Conservation (phyloP, 192 early-diverging fungal species). For the Cetraspora pellucida region DNA sequence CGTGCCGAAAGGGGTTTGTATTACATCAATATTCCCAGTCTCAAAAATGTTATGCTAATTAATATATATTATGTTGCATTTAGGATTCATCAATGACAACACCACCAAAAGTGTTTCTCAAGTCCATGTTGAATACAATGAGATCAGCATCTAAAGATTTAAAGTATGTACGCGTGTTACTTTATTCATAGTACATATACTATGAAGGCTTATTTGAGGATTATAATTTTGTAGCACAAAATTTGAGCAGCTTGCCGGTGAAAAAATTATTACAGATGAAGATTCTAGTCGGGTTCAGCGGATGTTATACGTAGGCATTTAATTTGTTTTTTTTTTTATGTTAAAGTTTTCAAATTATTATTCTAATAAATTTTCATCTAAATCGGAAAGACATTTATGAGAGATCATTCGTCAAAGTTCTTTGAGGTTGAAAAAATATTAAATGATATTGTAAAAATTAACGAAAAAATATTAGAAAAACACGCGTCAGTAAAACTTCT, state of each 20-base stretch:
- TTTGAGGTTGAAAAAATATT: constrained; percentile 24
- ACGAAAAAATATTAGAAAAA: constrained; percentile 2
- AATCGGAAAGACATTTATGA: constrained; percentile 7
- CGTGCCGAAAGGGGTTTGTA: too few species aligned
- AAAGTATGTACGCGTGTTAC: constrained; percentile 5
- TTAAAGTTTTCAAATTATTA: neutral
- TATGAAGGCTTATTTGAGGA: too few species aligned
- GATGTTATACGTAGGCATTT: neutral
- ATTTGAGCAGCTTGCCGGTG: too few species aligned
- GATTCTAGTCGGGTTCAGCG: too few species aligned
- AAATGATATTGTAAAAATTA: constrained; percentile 7
- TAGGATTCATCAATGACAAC: constrained; percentile 5
- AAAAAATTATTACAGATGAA: too few species aligned
- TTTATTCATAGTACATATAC: neutral
- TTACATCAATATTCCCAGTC: too few species aligned
- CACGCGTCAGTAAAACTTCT: neutral
- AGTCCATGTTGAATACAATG: constrained; percentile 1
- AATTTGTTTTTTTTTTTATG: neutral
- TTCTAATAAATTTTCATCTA: neutral
- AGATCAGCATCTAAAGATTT: constrained; percentile 7
- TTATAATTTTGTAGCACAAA: too few species aligned
- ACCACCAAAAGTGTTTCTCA: constrained; percentile 3
- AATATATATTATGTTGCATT: neutral
- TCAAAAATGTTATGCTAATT: too few species aligned
- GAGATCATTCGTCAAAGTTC: constrained; percentile 9